phyloP scores from a whole-genome alignment of 805 yeast genomes.

The Candida palmyrensis region DNA sequence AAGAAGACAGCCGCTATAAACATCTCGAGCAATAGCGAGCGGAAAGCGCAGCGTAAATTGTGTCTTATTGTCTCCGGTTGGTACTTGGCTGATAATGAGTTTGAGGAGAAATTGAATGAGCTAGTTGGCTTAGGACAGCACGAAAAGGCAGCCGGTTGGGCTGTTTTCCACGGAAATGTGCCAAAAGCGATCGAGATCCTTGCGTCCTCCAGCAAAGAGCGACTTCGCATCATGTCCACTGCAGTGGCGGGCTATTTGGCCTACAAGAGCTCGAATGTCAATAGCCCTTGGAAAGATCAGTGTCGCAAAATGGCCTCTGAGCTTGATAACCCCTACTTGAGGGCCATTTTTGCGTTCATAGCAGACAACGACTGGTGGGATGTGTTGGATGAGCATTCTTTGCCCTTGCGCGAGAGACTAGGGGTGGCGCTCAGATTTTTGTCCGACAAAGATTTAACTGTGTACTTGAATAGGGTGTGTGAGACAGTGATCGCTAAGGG shows the following conservation, averaged over 20 bases:
- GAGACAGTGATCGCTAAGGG: conserved; percentile 71
- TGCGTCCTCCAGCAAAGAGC: conserved; percentile 65
- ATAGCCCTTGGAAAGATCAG: conserved; percentile 88
- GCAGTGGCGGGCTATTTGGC: conserved; percentile 90
- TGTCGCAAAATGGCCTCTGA: conserved; percentile 87
- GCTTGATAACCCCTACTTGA: conserved; percentile 78
- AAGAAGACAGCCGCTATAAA: conserved; percentile 42
- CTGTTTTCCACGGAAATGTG: conserved; percentile 89
- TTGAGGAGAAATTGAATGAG: conserved; percentile 60
- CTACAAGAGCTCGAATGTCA: conserved; percentile 50
- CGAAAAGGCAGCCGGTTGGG: conserved; percentile 97
- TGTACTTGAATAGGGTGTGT: conserved; percentile 66
- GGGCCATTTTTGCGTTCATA: conserved; percentile 90
- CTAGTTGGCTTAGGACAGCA: conserved; percentile 55
- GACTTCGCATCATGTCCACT: conserved; percentile 76
- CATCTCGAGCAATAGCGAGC: conserved; percentile 41
- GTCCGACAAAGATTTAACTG: conserved; percentile 70
- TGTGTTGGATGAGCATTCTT: conserved; percentile 81
- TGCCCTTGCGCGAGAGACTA: conserved; percentile 81
- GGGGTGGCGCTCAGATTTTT: conserved; percentile 88
- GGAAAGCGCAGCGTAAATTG: conserved; percentile 63
- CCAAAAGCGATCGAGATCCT: conserved; percentile 75
- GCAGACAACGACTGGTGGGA: conserved; percentile 97
- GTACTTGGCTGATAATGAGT: conserved; percentile 72
- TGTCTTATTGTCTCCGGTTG: conserved; percentile 87